phyloP scores from a whole-genome alignment of 805 yeast species.

The Candida sakaeoensis region DNA sequence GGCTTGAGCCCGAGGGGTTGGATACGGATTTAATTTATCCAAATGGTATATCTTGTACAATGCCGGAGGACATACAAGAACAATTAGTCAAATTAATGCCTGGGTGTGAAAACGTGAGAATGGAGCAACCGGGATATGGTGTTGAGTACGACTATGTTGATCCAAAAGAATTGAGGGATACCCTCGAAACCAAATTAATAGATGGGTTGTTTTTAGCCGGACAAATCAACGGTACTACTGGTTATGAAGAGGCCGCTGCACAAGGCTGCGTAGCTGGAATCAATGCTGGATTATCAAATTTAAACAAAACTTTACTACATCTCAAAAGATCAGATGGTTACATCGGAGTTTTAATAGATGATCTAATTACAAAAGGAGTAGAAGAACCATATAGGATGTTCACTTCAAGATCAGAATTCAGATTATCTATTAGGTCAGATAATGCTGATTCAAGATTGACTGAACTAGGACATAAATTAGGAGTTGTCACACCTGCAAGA shows the following conservation, averaged over 20 bases:
- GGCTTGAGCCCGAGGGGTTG: slow-evolving; percentile 97
- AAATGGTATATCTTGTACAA: slow-evolving; percentile 91
- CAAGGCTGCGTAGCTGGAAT: slow-evolving; percentile 96
- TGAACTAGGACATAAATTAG: slow-evolving; percentile 56
- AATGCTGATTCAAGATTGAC: slow-evolving; percentile 90
- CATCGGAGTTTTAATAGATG: slow-evolving; percentile 90
- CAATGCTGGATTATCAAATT: slow-evolving; percentile 72
- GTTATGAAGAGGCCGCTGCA: slow-evolving; percentile 98
- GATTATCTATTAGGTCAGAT: slow-evolving; percentile 87
- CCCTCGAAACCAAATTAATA: slow-evolving; percentile 78
- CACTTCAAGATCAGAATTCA: slow-evolving; percentile 90
- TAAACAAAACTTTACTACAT: slow-evolving; percentile 42
- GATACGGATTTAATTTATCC: slow-evolving; percentile 89
- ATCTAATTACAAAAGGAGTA: slow-evolving; percentile 90
- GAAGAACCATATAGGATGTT: slow-evolving; percentile 98
- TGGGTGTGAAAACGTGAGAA: slow-evolving; percentile 83
- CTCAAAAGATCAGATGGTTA: slow-evolving; percentile 81
- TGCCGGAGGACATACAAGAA: slow-evolving; percentile 91
- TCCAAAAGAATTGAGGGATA: slow-evolving; percentile 76
- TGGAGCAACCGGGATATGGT: slow-evolving; percentile 97
- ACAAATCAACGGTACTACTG: slow-evolving; percentile 97
- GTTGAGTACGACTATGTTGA: slow-evolving; percentile 97
- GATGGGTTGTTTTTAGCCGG: slow-evolving; percentile 87
- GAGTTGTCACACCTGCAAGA: slow-evolving; percentile 63
- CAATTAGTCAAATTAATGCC: slow-evolving; percentile 71